Evolutionary conservation across 2,329 filamentous ascomycete species (phyloP).

Genomic region (Xylaria sp.): DNA sequence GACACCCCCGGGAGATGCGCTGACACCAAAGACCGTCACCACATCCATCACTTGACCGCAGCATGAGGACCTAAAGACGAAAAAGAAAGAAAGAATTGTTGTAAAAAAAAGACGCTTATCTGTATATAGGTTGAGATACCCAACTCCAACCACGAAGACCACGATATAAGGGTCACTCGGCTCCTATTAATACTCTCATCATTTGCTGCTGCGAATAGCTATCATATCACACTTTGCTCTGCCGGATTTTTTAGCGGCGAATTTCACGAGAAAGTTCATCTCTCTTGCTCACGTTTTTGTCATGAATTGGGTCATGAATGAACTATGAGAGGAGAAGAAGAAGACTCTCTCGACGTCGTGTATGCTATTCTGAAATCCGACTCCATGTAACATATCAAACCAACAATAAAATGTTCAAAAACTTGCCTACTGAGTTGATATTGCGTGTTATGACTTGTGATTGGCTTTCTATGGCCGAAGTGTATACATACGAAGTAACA

Average conservation of each 20-base stretch:
- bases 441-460: too few species aligned
- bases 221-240: not conserved
- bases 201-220: not conserved
- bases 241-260: not conserved
- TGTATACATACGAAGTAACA: too few species aligned
- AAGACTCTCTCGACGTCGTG: too few species aligned
- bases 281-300: too few species aligned
- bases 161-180: not conserved
- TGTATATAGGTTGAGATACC: slow-evolving; percentile 20
- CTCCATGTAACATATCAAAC: too few species aligned
- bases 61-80: not conserved
- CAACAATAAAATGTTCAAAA: too few species aligned
- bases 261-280: too few species aligned
- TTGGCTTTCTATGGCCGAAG: too few species aligned
- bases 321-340: too few species aligned
- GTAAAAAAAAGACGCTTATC: slow-evolving; percentile 10
- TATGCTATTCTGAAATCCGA: too few species aligned
- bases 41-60: not conserved
- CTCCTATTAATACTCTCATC: not conserved
- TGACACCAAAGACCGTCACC: not conserved
- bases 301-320: too few species aligned
- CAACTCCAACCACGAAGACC: slow-evolving; percentile 12
- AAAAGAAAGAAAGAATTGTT: not conserved
- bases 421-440: too few species aligned
- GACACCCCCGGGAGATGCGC: not conserved